Conservation (phyloP, 148 eudicot genomes). For the Rhododendron henanense region DNA sequence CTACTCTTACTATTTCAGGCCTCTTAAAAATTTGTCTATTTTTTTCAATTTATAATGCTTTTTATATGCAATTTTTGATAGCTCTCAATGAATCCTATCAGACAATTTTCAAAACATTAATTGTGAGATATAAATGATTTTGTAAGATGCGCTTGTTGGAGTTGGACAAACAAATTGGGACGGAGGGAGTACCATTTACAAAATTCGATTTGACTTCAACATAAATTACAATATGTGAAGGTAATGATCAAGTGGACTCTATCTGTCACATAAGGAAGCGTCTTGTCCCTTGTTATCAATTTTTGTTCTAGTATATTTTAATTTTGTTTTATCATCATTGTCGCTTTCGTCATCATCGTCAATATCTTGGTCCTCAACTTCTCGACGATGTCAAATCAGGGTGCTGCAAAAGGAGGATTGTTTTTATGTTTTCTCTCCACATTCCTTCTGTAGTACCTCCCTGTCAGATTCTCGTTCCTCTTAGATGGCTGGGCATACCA, state of each 20-base stretch:
- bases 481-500: neutral
- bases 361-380: neutral
- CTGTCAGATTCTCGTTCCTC: neutral
- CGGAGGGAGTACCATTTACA: neutral
- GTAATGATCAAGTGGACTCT: neutral
- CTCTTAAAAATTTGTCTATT: neutral
- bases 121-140: neutral
- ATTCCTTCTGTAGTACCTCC: neutral
- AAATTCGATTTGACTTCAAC: neutral
- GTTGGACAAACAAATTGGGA: neutral
- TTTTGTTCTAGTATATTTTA: neutral
- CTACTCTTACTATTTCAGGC: neutral
- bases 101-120: neutral
- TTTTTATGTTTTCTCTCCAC: neutral
- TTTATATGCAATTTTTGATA: neutral
- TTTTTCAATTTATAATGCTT: too few relatives aligned
- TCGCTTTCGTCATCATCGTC: neutral
- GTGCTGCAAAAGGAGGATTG: neutral
- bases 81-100: neutral
- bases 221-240: neutral
- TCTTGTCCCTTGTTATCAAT: neutral
- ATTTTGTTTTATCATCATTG: neutral
- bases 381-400: neutral
- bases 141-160: neutral
- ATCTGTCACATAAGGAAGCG: neutral